These are phyloP conservation scores for Passalora sequoiae DNA, from an alignment of 2,329 filamentous ascomycete species.

Conservation along the genomic window DNA sequence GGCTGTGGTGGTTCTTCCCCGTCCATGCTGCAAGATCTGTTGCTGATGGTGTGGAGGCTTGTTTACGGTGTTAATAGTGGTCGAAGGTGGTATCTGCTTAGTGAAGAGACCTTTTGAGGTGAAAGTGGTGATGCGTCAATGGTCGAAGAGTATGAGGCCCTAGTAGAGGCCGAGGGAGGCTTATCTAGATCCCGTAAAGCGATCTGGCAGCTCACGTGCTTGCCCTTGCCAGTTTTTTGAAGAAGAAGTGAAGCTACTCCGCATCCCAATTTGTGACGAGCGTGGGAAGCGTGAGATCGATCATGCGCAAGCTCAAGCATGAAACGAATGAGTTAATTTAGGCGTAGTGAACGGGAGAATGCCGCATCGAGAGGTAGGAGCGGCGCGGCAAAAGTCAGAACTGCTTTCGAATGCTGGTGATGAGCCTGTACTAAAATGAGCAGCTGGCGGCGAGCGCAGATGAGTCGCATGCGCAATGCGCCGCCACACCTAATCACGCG, in stretches of 20 bases:
- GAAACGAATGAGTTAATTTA: neutral
- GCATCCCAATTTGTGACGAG: too few relatives aligned
- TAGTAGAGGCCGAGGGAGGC: neutral
- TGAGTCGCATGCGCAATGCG: too few relatives aligned
- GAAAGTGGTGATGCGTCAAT: neutral
- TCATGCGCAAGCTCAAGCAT: too few relatives aligned
- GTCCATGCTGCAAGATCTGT: neutral
- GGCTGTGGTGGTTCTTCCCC: neutral
- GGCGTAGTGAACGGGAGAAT: neutral
- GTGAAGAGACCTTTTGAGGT: neutral
- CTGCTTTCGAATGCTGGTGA: neutral
- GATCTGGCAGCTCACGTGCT: too few relatives aligned
- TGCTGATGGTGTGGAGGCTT: neutral
- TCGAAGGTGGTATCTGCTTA: neutral
- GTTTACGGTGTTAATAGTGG: neutral
- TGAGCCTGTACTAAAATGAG: neutral
- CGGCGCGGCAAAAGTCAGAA: too few relatives aligned
- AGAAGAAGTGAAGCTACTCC: too few relatives aligned
- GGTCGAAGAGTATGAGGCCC: neutral
- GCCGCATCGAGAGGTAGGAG: too few relatives aligned
- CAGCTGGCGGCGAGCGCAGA: too few relatives aligned
- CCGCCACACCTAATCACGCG: too few relatives aligned
- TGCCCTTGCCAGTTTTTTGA: too few relatives aligned
- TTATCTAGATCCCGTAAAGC: conserved; percentile 3
- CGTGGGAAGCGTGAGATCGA: too few relatives aligned